Conservation (phyloP, 257 asterid genomes). For the Misopates orontium region DNA sequence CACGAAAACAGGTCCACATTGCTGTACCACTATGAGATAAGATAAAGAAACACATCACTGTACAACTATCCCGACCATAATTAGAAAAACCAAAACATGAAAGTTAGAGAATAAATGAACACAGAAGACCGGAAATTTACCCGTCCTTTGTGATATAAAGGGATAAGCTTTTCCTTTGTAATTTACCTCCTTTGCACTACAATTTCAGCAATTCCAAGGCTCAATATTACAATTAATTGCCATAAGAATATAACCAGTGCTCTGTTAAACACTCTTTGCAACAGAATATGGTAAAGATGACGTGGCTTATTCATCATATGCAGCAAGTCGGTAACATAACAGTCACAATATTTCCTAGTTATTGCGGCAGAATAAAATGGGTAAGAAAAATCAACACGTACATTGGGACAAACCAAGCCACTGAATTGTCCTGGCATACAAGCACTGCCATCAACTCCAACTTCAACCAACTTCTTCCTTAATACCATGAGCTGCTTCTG, state of each 20-base stretch:
- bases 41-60: conserved; percentile 27
- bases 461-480: conserved; percentile 49
- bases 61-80: conserved; percentile 22
- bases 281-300: no score
- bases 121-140: conserved; percentile 41
- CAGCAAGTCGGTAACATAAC: no score
- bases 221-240: conserved; percentile 8
- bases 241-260: neutral
- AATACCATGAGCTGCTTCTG: conserved; percentile 35
- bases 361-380: conserved; percentile 13
- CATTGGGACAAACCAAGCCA: conserved; percentile 66
- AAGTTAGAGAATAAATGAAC: neutral
- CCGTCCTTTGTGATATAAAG: conserved; percentile 60
- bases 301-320: no score
- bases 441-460: conserved; percentile 52
- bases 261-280: neutral
- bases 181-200: conserved; percentile 81
- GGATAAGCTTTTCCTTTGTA: conserved; percentile 72
- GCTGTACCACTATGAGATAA: conserved; percentile 61
- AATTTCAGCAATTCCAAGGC: conserved; percentile 33
- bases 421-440: conserved; percentile 68
- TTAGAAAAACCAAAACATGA: neutral
- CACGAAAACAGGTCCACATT: conserved; percentile 83
- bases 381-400: conserved; percentile 34
- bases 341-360: neutral